Evolutionary conservation across 352 stramenopile genomes (phyloP), one percentile per base, ranked within the genome.

Genomic region (Phytophthora pistaciae): DNA sequence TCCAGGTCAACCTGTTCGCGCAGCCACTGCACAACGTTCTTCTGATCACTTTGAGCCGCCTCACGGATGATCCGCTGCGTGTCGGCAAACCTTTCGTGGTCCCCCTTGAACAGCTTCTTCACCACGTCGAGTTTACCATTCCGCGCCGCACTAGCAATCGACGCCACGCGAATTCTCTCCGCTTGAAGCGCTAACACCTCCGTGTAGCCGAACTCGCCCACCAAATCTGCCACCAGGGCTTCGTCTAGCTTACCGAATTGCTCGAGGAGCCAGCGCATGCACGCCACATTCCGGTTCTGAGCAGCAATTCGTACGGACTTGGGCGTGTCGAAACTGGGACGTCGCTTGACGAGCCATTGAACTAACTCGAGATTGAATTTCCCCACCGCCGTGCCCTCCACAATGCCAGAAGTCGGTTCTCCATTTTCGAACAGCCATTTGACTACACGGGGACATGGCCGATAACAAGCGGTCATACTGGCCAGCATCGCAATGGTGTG

Each of bases 341-440:
- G 18, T 16, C 44, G 44, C 20, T 52, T 23, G 16, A 53, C n/a
- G 20, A 53, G 20, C 46, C 46, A 53, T 53, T 53, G 46, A 53
- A 53, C 25, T n/a, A 53, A 53, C 20, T 23, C 46, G 20, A 53
- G 46, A 25, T 25, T 53, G 20, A 29, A 11, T 25, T 4, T 21
- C 9, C 46, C 46, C n/a, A n/a, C 46, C 14, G n/a, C 20, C 46
- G 20, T 25, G 46, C 46, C 20, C n/a, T 53, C 46, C 46, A 53
- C 9, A 53, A 53, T 25, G 11, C 46, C 46, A 25, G 46, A 25
- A 9, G 18, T 53, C 4, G 18, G 46, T 25, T 25, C 46, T 25
- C 46, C 46, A 53, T n/a, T 29, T 25, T 53, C 46, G 13, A 53
- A 53, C 18, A 53, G 20, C 46, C 46, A 53, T 29, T 53, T 53